Evolutionary conservation across 2,329 filamentous ascomycete species (phyloP).

Genomic region (Xylariaceae sp.): DNA sequence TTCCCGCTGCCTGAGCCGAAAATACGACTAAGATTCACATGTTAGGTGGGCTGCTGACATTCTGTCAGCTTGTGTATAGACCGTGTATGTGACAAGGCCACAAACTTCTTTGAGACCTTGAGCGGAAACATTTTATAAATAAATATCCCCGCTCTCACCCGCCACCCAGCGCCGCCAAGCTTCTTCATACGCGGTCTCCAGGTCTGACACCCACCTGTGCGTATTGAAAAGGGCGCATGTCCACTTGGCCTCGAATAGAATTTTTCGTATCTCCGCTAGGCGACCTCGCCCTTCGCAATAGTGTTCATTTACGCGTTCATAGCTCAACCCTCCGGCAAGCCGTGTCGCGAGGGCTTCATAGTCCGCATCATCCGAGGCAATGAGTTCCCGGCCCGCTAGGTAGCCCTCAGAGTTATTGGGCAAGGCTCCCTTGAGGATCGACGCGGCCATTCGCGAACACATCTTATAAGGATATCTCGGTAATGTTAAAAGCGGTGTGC

Average conservation of each 20-base stretch:
- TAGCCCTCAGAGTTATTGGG: slow-evolving; percentile 73
- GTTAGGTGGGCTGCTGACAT: background rate
- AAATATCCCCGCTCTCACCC: slow-evolving; percentile 91
- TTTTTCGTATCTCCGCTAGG: slow-evolving; percentile 76
- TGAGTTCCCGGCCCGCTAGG: slow-evolving; percentile 74
- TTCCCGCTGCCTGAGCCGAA: background rate
- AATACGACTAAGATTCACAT: background rate
- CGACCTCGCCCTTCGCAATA: slow-evolving; percentile 68
- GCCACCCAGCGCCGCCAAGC: slow-evolving; percentile 89
- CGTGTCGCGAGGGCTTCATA: slow-evolving; percentile 81
- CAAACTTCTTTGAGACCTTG: too few relatives aligned
- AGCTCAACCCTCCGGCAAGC: slow-evolving; percentile 68
- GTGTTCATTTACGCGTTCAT: slow-evolving; percentile 52
- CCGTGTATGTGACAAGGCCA: slow-evolving; percentile 1
- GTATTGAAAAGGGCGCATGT: slow-evolving; percentile 90
- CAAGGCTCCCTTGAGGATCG: slow-evolving; percentile 87
- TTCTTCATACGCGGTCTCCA: slow-evolving; percentile 86
- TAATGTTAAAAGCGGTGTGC: slow-evolving; percentile 87
- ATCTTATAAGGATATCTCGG: slow-evolving; percentile 97
- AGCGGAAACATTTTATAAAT: slow-evolving; percentile 55
- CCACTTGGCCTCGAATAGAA: slow-evolving; percentile 86
- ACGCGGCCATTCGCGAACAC: slow-evolving; percentile 98
- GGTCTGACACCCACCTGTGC: slow-evolving; percentile 83
- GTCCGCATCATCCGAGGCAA: slow-evolving; percentile 76
- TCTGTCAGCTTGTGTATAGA: too few relatives aligned